Evolutionary conservation across 208 protist genomes (phyloP).

Genomic region (Crithidia brevicula): DNA sequence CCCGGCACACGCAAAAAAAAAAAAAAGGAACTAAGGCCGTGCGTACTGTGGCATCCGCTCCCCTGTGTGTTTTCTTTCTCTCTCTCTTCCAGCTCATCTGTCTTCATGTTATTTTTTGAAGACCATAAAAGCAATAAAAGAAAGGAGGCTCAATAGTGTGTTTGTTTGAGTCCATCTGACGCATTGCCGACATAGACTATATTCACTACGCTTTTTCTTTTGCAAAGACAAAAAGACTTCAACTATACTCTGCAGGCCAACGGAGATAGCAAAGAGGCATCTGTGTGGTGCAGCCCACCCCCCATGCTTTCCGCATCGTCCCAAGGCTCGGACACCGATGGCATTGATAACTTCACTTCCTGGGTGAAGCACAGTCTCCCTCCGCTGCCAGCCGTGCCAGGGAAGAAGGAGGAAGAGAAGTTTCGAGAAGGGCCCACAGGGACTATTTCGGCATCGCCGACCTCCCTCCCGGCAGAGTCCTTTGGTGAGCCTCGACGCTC

Average conservation of each 20-base stretch:
- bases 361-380: background rate
- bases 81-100: background rate
- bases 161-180: too few species aligned
- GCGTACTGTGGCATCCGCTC: too few species aligned
- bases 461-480: background rate
- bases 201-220: too few species aligned
- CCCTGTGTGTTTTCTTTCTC: background rate
- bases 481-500: too few species aligned
- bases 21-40: background rate
- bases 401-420: background rate
- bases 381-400: background rate
- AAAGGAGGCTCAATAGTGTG: background rate
- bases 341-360: constrained; percentile 12
- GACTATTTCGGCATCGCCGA: background rate
- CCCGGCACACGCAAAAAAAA: background rate
- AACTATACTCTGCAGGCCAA: too few species aligned
- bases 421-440: background rate
- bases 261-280: too few species aligned
- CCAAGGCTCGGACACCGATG: background rate
- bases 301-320: too few species aligned
- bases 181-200: too few species aligned
- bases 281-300: too few species aligned
- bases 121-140: too few species aligned
- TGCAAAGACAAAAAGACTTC: background rate
- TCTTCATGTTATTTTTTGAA: too few species aligned